Evolutionary conservation across 495 filamentous ascomycete species (phyloP).

Genomic region (Penicillium egyptiacum): DNA sequence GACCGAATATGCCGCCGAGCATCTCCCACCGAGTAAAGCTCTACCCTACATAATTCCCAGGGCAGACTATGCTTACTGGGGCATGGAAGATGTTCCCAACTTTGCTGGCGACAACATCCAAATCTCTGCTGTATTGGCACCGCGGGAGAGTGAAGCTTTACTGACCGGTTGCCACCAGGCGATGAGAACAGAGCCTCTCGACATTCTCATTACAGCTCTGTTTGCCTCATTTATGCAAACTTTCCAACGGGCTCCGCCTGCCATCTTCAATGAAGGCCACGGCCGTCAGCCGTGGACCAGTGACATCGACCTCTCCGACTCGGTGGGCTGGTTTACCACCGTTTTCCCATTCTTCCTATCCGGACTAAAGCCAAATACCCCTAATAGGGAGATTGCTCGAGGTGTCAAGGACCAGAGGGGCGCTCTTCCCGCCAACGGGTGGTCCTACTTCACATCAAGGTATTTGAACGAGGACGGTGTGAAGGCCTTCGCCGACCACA

Average conservation of each 20-base stretch:
- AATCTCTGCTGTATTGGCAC: background rate
- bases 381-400: background rate
- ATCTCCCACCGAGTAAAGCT: background rate
- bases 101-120: background rate
- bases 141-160: background rate
- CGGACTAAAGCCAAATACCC: background rate
- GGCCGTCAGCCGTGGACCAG: slow-evolving; percentile 41
- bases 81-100: background rate
- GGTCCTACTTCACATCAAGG: slow-evolving; percentile 28
- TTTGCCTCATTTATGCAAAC: slow-evolving; percentile 35
- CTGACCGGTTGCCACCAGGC: slow-evolving; percentile 32
- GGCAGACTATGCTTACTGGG: background rate
- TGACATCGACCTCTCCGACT: slow-evolving; percentile 42
- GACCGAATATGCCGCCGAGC: slow-evolving; percentile 24
- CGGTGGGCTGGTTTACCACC: slow-evolving; percentile 52
- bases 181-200: slow-evolving; percentile 35
- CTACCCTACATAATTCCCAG: background rate
- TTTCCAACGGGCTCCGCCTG: slow-evolving; percentile 41
- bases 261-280: slow-evolving; percentile 45
- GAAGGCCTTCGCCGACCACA: slow-evolving; percentile 31
- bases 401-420: slow-evolving; percentile 23
- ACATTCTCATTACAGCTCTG: slow-evolving; percentile 40
- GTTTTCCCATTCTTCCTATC: slow-evolving; percentile 25
- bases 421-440: slow-evolving; percentile 28
- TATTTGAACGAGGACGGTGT: slow-evolving; percentile 10